Conservation (phyloP, 1,284 basidiomycete genomes). For the Farysia itapuensis region DNA sequence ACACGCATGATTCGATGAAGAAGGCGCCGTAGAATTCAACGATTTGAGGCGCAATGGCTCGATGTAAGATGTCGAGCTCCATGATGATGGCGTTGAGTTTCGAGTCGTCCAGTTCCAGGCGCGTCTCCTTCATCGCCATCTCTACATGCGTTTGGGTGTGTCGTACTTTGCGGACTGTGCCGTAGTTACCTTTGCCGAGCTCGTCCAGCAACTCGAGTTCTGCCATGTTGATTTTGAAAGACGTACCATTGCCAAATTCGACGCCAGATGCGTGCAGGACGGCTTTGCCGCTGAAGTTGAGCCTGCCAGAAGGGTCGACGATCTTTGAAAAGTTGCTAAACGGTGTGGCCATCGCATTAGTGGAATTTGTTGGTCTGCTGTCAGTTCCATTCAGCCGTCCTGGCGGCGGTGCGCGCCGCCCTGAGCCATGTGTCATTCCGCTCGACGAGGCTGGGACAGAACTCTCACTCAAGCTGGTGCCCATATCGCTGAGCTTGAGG, state of each 20-base stretch:
- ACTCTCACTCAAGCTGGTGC: conserved; percentile 11
- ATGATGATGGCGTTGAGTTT: conserved; percentile 96
- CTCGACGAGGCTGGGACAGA: neutral
- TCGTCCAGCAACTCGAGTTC: conserved; percentile 84
- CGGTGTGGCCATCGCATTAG: conserved; percentile 67
- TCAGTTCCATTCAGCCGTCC: conserved; percentile 35
- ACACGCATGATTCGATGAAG: conserved; percentile 97
- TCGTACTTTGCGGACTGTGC: conserved; percentile 90
- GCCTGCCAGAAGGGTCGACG: conserved; percentile 91
- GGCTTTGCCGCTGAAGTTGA: conserved; percentile 92
- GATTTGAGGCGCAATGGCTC: conserved; percentile 84
- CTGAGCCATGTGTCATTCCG: conserved; percentile 65
- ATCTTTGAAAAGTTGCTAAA: conserved; percentile 93
- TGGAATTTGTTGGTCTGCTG: conserved; percentile 1
- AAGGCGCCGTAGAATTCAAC: conserved; percentile 99
- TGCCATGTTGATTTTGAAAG: conserved; percentile 93
- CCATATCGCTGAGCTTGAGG: conserved; percentile 52
- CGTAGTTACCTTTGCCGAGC: conserved; percentile 93
- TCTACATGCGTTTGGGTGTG: conserved; percentile 91
- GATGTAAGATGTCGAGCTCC: conserved; percentile 96
- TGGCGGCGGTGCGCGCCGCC: conserved; percentile 65
- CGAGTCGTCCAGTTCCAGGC: conserved; percentile 90
- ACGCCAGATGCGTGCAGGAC: conserved; percentile 88
- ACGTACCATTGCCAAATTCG: conserved; percentile 88
- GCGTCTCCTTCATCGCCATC: conserved; percentile 99